Evolutionary conservation across 768 basidiomycete species (phyloP).

Genomic region (Trametes gibbosa): DNA sequence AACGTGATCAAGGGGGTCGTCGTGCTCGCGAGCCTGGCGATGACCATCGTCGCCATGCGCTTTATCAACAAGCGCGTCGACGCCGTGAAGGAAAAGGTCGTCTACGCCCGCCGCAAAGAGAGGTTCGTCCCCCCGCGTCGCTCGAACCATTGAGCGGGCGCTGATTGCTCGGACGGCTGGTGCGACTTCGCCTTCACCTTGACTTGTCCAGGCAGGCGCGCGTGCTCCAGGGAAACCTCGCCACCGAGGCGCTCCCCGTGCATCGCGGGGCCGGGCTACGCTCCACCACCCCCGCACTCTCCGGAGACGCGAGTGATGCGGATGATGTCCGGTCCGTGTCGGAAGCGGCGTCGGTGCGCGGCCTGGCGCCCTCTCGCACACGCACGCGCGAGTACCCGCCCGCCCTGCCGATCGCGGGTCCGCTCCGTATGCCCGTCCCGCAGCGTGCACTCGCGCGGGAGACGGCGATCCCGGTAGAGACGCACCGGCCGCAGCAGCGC

Average conservation of each 20-base stretch:
- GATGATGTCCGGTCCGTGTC: no score
- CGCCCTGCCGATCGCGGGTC: no score
- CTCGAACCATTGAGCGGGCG: background rate
- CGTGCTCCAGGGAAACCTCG: background rate
- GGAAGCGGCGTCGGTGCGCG: no score
- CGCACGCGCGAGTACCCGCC: no score
- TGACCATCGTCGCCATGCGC: constrained; percentile 78
- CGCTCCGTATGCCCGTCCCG: background rate
- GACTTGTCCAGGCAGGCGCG: background rate
- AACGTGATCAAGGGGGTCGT: constrained; percentile 59
- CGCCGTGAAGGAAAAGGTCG: constrained; percentile 56
- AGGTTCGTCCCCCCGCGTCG: constrained; percentile 38
- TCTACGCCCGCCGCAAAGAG: constrained; percentile 69
- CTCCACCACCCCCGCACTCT: no score
- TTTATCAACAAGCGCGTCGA: constrained; percentile 74
- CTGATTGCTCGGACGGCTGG: no score
- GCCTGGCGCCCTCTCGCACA: background rate
- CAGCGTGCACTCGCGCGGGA: background rate
- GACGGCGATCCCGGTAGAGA: background rate
- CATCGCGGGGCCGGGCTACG: no score
- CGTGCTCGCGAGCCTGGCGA: constrained; percentile 58
- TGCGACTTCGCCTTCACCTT: no score
- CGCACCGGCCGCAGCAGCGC: background rate
- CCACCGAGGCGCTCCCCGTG: background rate
- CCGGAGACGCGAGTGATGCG: no score